Evolutionary conservation across 768 basidiomycete species (phyloP), one percentile per base, ranked within the genome.

Genomic region (Rubroboletus satanas): DNA sequence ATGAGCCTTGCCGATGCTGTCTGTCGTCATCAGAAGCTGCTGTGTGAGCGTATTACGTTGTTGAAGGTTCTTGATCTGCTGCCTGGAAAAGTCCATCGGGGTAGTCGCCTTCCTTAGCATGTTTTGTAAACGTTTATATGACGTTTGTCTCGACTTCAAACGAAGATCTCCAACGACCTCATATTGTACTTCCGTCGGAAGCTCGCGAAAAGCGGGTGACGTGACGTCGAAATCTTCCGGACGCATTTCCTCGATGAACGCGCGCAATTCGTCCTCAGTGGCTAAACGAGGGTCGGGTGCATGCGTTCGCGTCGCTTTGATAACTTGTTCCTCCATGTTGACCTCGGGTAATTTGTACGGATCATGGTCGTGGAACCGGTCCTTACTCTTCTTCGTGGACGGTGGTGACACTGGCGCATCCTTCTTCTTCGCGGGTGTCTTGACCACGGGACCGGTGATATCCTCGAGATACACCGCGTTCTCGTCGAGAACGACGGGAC

Each of bases 101-200:
- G 94, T 96, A 2, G 75, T 77, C 0, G 93, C 81, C 42, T 79
- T 81, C 51, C 76, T 78, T 18, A 96, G 76, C 97, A 99, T 99
- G 52, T 87, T 86, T 64, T 97, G 89, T 43, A 98, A 74, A 4
- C 97, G 89, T 32, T 84, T 85, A 73, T 95, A 88, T 9, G 93
- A 96, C 12, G 92, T 95, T 72, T 98, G 95, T 4, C 97, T 82
- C 1, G 95, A 98, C 71, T 93, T 94, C 53, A 97, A 77, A 4
- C 97, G 84, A 45, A 98, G 77, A 74, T 99, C 97, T 50, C 96
- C 95, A 33, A 98, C 86, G 60, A 99, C 96, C 74, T 99, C 97
- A 72, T 98, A 99, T 63, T 99, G 93, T 21, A 97, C 84, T 69
- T 98, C 95, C 0, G 93, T 96, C 3, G 97, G 95, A 3, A 98